phyloP scores from a whole-genome alignment of 2,329 filamentous ascomycete genomes.

The Hyphodiscus sp. region DNA sequence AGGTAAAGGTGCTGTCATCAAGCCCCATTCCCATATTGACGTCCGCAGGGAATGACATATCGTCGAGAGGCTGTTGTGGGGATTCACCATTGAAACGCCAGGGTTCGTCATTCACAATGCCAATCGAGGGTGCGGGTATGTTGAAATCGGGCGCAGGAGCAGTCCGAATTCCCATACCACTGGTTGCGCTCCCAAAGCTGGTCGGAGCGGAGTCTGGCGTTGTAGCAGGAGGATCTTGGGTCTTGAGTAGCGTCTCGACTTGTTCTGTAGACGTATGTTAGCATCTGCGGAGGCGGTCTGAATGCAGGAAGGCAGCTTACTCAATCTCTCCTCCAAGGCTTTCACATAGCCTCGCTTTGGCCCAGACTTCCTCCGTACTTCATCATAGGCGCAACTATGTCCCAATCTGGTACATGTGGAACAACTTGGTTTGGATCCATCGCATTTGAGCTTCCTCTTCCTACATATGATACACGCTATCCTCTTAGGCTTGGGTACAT shows the following conservation, averaged over 20 bases:
- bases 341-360: slow-evolving; percentile 69
- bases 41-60: slow-evolving; percentile 48
- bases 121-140: slow-evolving; percentile 41
- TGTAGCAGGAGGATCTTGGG: slow-evolving; percentile 49
- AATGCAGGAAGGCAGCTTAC: slow-evolving; percentile 44
- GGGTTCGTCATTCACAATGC: slow-evolving; percentile 44
- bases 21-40: slow-evolving; percentile 42
- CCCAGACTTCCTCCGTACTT: slow-evolving; percentile 64
- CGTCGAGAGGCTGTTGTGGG: slow-evolving; percentile 42
- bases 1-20: slow-evolving; percentile 57
- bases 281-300: slow-evolving; percentile 28
- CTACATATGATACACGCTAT: slow-evolving; percentile 93
- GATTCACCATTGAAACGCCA: slow-evolving; percentile 51
- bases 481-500: slow-evolving; percentile 75
- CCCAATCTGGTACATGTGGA: slow-evolving; percentile 58
- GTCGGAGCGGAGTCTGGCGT: slow-evolving; percentile 14
- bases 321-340: slow-evolving; percentile 75
- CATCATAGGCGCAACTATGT: slow-evolving; percentile 63
- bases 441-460: slow-evolving; percentile 77
- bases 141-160: slow-evolving; percentile 34
- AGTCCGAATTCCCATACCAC: slow-evolving; percentile 16
- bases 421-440: slow-evolving; percentile 59
- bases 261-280: slow-evolving; percentile 54
- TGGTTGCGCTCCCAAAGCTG: slow-evolving; percentile 17
- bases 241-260: slow-evolving; percentile 86